Percentiles rank a stretch among this genome's conserved stretches.
These are phyloP conservation scores for Pueraria montana DNA, from an alignment of 306 rosid species.

Conservation along the genomic window DNA sequence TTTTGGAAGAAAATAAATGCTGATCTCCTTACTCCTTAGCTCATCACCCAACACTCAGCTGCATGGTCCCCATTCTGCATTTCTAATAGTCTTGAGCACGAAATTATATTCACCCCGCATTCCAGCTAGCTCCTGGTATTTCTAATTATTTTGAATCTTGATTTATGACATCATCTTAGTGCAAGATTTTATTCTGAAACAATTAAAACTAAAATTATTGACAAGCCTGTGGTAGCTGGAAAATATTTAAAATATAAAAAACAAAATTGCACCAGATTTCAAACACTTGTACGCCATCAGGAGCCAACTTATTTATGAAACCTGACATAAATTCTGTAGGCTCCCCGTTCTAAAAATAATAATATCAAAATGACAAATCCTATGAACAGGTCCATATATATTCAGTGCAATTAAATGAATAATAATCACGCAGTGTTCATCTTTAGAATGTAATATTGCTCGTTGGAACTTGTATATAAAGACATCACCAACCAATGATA, in stretches of 20 bases:
- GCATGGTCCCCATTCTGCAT: no score
- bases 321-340: conserved; percentile 46
- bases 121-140: background rate
- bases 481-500: conserved; percentile 37
- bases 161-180: background rate
- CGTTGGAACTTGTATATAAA: conserved; percentile 59
- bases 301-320: conserved; percentile 58
- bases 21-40: no score
- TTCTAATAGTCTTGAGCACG: no score
- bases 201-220: background rate
- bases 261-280: conserved; percentile 21
- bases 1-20: no score
- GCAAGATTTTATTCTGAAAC: background rate
- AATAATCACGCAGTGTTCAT: conserved; percentile 25
- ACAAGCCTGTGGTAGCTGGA: background rate
- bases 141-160: background rate
- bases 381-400: conserved; percentile 43
- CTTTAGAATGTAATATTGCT: conserved; percentile 32
- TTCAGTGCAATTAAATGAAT: background rate
- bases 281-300: conserved; percentile 39
- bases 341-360: conserved; percentile 50
- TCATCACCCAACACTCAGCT: no score
- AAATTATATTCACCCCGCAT: no score
- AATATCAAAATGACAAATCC: conserved; percentile 47
- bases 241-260: background rate